Evolutionary conservation across 1,139 yeast genomes (phyloP), one percentile per base, ranked within the genome.

Genomic region (Spencermartinsiella ligniputridi): DNA sequence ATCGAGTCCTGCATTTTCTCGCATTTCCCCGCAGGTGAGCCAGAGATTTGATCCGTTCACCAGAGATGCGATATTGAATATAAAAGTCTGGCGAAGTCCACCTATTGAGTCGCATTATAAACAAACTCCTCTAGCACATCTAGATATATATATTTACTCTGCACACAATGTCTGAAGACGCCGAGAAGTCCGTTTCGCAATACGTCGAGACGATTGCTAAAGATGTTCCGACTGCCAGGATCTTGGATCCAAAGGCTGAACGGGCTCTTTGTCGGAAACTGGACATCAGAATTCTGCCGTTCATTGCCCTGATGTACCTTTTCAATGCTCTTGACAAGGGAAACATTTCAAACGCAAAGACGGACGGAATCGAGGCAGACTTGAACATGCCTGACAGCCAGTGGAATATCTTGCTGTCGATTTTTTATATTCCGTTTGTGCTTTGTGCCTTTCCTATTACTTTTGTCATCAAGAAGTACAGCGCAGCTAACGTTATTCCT

Each of bases 311-410:
- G 67, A 3, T 70, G 65, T 53, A 71, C 66, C 58, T 57, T 29
- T 57, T 55, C 48, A 53, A 55, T 40, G 53, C 66, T 68, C 39
- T 52, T 22, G 80, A 76, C 54, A 63, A 75, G 46, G 63, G 72
- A 13, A 76, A 76, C 54, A 58, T 76, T 39, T 58, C 69, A 16
- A 71, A 72, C 46, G 79, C 80, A 2, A 74, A 72, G 53, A 76
- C 75, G 9, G 70, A 74, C 2, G 79, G 79, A 1, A 65, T 76
- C 69, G 64, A 65, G 50, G 72, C 69, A 38, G 77, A 71, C 42
- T 55, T 75, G 39, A 56, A 63, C 16, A 64, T 77, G 67, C 49
- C 61, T 15, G 76, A 75, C 3, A 62, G 72, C 44, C 66, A 68
- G 41, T 51, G 50, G 50, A 50, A 51, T 58, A 58, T 50, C 32